These are phyloP conservation scores for Letharia columbiana DNA, from an alignment of 495 filamentous ascomycete species.

Conservation along the genomic window DNA sequence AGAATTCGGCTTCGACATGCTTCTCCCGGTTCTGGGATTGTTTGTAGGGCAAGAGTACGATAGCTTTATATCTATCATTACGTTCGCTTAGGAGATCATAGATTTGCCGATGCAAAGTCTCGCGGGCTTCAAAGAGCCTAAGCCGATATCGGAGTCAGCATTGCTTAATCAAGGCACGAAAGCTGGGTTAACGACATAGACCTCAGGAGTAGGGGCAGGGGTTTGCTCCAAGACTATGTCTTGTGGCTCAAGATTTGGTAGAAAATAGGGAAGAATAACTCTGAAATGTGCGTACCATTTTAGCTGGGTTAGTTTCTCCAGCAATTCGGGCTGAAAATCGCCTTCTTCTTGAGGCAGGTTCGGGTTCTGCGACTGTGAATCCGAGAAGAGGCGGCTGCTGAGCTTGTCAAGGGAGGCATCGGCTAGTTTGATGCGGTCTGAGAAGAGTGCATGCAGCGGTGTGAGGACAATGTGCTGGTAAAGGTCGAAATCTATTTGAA, in stretches of 20 bases:
- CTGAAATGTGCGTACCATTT: constrained; percentile 49
- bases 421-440: constrained; percentile 32
- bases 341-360: constrained; percentile 87
- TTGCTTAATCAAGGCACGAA: too few species aligned
- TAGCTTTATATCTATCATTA: constrained; percentile 72
- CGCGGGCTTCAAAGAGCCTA: constrained; percentile 76
- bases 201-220: too few species aligned
- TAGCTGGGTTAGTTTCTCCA: constrained; percentile 86
- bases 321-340: constrained; percentile 85
- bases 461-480: constrained; percentile 69
- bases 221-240: too few species aligned
- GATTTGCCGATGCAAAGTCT: constrained; percentile 72
- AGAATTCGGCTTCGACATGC: constrained; percentile 61
- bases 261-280: too few species aligned
- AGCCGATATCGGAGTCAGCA: too few species aligned
- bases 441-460: constrained; percentile 67
- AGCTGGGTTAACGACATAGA: too few species aligned
- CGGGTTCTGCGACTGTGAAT: constrained; percentile 61
- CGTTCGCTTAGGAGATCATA: constrained; percentile 75
- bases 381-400: constrained; percentile 59
- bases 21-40: constrained; percentile 63
- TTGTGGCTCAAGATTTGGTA: too few species aligned
- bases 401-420: constrained; percentile 39
- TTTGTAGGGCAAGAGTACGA: constrained; percentile 74
- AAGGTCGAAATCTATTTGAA: constrained; percentile 63